phyloP scores from a whole-genome alignment of 2,329 filamentous ascomycete species.

The Aspergillus sp. region DNA sequence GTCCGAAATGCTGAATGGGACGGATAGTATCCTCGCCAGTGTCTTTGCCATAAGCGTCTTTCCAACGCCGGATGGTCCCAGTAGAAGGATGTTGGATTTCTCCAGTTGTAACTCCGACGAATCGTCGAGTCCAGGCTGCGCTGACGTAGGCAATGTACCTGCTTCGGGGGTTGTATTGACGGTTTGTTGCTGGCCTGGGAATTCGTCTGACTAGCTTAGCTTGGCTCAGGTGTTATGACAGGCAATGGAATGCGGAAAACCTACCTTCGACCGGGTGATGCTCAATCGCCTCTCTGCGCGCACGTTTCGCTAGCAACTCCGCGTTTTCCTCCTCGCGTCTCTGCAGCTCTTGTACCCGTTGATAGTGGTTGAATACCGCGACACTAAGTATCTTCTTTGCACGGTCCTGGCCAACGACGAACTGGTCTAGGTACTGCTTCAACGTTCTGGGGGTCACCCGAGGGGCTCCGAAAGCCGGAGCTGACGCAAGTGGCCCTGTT shows the following conservation, averaged over 20 bases:
- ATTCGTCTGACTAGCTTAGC: constrained; percentile 55
- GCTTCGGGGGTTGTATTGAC: constrained; percentile 41
- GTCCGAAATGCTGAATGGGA: constrained; percentile 93
- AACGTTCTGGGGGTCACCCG: constrained; percentile 65
- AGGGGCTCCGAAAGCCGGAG: constrained; percentile 59
- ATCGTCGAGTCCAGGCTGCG: constrained; percentile 53
- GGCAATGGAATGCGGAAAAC: constrained; percentile 5
- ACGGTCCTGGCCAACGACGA: constrained; percentile 92
- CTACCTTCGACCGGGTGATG: constrained; percentile 78
- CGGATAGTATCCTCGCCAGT: constrained; percentile 85
- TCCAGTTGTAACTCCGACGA: constrained; percentile 72
- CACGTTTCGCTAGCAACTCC: constrained; percentile 69
- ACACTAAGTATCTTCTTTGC: constrained; percentile 90
- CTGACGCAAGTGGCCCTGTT: constrained; percentile 62
- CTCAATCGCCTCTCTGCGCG: constrained; percentile 68
- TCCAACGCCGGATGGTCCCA: constrained; percentile 91
- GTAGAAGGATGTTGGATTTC: constrained; percentile 89
- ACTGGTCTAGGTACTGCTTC: constrained; percentile 91
- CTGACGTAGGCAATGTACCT: constrained; percentile 27
- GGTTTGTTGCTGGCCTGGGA: constrained; percentile 61
- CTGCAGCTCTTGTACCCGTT: constrained; percentile 75
- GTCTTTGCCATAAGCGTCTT: constrained; percentile 95
- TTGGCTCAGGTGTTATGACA: background rate
- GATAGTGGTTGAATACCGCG: constrained; percentile 95
- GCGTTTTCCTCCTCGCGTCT: constrained; percentile 78